These are phyloP conservation scores for Elaeagnus macrophylla DNA, from an alignment of 306 rosid species.

Conservation along the genomic window DNA sequence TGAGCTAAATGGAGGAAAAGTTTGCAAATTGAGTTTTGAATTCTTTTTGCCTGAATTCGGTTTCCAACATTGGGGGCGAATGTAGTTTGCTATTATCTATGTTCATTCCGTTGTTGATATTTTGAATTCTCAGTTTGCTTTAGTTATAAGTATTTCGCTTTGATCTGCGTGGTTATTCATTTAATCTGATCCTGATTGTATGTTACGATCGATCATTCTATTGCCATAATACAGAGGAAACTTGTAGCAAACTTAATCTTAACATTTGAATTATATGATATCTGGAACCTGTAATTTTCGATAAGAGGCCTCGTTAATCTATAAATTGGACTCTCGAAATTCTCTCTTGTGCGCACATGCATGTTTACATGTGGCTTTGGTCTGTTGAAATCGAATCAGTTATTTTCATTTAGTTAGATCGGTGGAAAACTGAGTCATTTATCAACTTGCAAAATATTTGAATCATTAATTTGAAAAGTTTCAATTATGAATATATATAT, in stretches of 20 bases:
- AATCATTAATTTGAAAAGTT: neutral
- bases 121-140: neutral
- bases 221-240: neutral
- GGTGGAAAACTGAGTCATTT: conserved; percentile 1
- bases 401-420: conserved; percentile 10
- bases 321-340: neutral
- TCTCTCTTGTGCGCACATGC: conserved; percentile 1
- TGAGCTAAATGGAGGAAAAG: conserved; percentile 13
- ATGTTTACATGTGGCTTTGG: neutral
- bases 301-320: no score
- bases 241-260: no score
- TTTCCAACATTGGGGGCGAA: neutral
- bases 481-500: neutral
- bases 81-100: neutral
- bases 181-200: conserved; percentile 1
- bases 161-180: conserved; percentile 7
- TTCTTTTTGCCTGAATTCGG: neutral
- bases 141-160: neutral
- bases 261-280: no score
- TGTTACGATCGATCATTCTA: no score
- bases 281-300: no score
- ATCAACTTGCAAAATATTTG: neutral
- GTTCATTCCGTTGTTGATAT: neutral
- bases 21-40: conserved; percentile 5
- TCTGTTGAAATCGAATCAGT: neutral